Conservation (phyloP, 495 filamentous ascomycete species). For the Aspergillus conjunctus region DNA sequence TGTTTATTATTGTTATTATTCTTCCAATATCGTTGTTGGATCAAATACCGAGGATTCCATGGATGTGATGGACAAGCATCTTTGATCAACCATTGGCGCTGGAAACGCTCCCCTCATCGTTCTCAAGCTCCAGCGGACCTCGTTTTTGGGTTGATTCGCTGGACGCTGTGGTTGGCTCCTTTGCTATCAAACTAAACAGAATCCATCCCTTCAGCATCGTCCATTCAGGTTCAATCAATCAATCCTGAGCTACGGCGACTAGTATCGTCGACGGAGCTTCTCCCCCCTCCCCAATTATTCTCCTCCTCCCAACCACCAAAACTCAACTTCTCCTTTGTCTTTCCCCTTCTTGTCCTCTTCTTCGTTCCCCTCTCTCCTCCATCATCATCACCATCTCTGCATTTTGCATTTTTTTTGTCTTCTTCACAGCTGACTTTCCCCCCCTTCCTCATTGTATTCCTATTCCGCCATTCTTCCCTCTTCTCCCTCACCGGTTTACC, state of each 20-base stretch:
- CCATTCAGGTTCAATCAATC: neutral
- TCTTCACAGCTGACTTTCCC: conserved; percentile 10
- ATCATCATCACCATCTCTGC: conserved; percentile 2
- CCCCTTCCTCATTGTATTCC: conserved; percentile 5
- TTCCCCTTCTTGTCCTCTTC: conserved; percentile 22
- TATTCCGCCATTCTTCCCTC: conserved; percentile 1
- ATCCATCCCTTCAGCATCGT: conserved; percentile 6
- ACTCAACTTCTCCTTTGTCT: conserved; percentile 15
- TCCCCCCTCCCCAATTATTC: neutral
- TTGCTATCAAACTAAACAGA: conserved; percentile 18
- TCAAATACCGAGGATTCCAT: too few relatives aligned
- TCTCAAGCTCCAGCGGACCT: neutral
- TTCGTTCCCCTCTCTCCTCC: conserved; percentile 22
- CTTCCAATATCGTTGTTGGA: too few relatives aligned
- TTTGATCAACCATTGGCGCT: neutral
- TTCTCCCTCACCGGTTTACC: neutral
- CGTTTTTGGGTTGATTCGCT: conserved; percentile 1
- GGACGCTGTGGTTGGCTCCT: conserved; percentile 12
- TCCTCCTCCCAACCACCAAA: conserved; percentile 10
- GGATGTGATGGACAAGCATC: neutral
- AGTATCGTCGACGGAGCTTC: neutral
- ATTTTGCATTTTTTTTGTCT: conserved; percentile 2
- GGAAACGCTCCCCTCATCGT: neutral
- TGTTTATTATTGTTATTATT: too few relatives aligned
- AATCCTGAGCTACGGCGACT: conserved; percentile 3